Conservation (phyloP, 257 asterid genomes). For the Nicotiana otophora region DNA sequence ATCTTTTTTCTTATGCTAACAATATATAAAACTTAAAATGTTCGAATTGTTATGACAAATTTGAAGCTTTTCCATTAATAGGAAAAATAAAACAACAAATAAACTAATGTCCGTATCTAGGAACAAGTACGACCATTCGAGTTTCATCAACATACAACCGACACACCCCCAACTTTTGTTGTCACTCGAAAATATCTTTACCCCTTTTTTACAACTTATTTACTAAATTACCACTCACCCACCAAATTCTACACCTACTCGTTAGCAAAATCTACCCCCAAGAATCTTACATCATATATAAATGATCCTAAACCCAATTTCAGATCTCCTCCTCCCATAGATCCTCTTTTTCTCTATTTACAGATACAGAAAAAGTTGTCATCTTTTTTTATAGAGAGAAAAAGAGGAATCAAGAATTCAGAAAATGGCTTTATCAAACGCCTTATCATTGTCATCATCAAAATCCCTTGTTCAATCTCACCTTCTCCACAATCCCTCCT, state of each 20-base stretch:
- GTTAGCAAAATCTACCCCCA: background rate
- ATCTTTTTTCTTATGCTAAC: too few species aligned
- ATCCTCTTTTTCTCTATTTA: constrained; percentile 6
- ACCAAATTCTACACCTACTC: background rate
- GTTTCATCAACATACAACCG: background rate
- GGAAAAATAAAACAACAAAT: too few species aligned
- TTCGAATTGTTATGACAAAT: too few species aligned
- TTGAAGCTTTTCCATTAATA: too few species aligned
- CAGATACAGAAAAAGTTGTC: background rate
- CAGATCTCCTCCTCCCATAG: background rate
- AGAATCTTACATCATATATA: background rate
- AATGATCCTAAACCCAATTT: background rate
- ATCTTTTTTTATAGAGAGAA: background rate
- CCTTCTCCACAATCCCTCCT: constrained; percentile 23
- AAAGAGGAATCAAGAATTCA: background rate
- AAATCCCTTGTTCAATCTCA: constrained; percentile 40
- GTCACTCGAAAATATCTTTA: background rate
- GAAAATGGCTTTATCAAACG: constrained; percentile 47
- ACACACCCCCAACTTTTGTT: background rate
- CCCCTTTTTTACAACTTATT: background rate
- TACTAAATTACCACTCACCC: background rate
- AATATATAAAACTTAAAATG: too few species aligned
- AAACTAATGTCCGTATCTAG: too few species aligned
- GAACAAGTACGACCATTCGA: too few species aligned
- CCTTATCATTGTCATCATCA: constrained; percentile 41